A percentile compares a stretch with the other conserved stretches of the same genome.
Evolutionary conservation across 768 basidiomycete species (phyloP).

Genomic region (Mycena latifolia): DNA sequence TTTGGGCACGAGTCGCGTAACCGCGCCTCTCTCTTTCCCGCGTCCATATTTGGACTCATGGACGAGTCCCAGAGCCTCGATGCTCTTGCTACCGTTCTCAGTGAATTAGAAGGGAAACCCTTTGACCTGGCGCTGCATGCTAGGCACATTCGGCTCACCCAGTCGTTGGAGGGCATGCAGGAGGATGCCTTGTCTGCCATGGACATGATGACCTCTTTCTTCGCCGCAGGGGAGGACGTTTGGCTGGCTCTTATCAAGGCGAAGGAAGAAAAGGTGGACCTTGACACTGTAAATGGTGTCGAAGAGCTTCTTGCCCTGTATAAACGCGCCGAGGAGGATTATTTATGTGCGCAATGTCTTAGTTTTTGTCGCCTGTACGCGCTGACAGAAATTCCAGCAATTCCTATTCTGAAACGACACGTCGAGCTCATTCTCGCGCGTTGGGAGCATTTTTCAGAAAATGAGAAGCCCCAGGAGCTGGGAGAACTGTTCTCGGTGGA

Average conservation of each 20-base stretch:
- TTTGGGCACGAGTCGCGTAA: neutral
- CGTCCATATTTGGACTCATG: constrained; percentile 48
- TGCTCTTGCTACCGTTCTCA: constrained; percentile 71
- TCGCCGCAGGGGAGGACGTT: constrained; percentile 76
- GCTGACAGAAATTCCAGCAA: constrained; percentile 62
- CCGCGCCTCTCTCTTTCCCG: constrained; percentile 11
- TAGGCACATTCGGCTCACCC: constrained; percentile 74
- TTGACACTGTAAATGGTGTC: constrained; percentile 65
- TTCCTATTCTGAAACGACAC: constrained; percentile 78
- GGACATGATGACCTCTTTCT: constrained; percentile 73
- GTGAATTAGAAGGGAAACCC: constrained; percentile 67
- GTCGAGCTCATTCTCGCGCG: constrained; percentile 67
- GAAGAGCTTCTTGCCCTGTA: constrained; percentile 72
- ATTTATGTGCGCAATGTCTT: constrained; percentile 73
- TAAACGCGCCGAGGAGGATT: constrained; percentile 77
- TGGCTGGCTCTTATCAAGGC: constrained; percentile 79
- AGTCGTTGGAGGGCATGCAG: constrained; percentile 66
- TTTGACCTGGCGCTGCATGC: constrained; percentile 74
- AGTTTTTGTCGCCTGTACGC: neutral
- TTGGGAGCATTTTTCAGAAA: constrained; percentile 54
- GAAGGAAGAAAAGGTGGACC: constrained; percentile 62
- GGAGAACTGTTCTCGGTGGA: constrained; percentile 70
- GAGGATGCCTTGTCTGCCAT: constrained; percentile 71
- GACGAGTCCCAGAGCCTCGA: constrained; percentile 73
- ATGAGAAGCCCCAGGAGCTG: constrained; percentile 60